Evolutionary conservation across 2,329 filamentous ascomycete species (phyloP).

Genomic region (Nothopassalora personata): DNA sequence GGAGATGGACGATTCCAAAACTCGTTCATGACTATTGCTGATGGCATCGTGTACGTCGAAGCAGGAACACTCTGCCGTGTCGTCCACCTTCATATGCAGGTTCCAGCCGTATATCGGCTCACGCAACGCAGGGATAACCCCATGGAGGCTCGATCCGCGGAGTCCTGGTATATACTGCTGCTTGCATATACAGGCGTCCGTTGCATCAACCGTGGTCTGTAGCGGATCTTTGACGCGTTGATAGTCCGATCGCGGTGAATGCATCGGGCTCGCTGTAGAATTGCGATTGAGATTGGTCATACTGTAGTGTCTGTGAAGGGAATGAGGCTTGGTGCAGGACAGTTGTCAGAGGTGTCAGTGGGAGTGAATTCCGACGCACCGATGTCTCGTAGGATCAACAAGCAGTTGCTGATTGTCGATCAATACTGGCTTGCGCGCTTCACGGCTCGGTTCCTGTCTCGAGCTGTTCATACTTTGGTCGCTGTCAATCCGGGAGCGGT

Average conservation of each 20-base stretch:
- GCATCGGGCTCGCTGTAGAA: no score
- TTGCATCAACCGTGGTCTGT: not conserved
- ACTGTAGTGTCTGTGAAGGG: no score
- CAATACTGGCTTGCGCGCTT: not conserved
- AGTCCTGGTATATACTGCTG: not conserved
- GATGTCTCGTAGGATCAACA: not conserved
- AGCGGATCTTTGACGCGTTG: not conserved
- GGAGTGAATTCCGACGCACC: not conserved
- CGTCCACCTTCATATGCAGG: not conserved
- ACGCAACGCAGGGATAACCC: not conserved
- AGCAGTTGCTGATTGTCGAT: not conserved
- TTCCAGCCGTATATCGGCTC: not conserved
- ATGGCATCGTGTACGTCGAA: not conserved
- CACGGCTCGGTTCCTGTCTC: not conserved
- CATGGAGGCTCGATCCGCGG: not conserved
- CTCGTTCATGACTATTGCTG: not conserved
- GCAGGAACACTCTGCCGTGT: not conserved
- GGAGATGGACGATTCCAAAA: not conserved
- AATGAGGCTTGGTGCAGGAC: not conserved
- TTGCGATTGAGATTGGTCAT: no score
- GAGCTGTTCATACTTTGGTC: not conserved
- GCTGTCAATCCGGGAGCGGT: not conserved
- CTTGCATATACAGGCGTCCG: not conserved
- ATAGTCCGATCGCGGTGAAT: no score
- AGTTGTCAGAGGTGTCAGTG: not conserved